Percentiles rank a stretch among this genome's conserved stretches.
Evolutionary conservation across 2,329 filamentous ascomycete species (phyloP).

Genomic region (Alternaria consortialis): DNA sequence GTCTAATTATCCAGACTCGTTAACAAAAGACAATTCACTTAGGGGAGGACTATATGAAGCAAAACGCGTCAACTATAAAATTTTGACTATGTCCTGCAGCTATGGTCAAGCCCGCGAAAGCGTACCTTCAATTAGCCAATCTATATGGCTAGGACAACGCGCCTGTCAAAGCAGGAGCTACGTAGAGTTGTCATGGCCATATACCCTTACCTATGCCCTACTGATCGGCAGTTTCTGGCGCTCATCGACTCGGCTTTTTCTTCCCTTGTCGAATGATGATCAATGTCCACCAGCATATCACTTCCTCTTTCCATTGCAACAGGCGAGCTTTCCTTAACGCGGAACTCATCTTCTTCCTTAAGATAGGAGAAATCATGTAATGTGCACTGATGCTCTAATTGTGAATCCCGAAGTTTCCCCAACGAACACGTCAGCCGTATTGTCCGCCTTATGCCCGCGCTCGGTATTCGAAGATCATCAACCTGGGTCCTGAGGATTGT

Average conservation of each 20-base stretch:
- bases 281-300: not conserved
- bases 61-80: not conserved
- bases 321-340: not conserved
- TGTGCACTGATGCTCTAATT: not conserved
- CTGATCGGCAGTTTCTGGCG: not conserved
- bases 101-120: not conserved
- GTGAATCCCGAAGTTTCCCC: slow-evolving; percentile 2
- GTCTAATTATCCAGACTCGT: not conserved
- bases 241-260: not conserved
- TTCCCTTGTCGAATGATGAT: not conserved
- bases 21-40: not conserved
- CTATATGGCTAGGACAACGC: not conserved
- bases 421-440: slow-evolving; percentile 1
- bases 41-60: not conserved
- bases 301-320: not conserved
- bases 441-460: not conserved
- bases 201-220: not conserved
- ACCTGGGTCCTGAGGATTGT: not conserved
- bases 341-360: not conserved
- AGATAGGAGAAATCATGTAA: not conserved
- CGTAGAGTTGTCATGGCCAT: not conserved
- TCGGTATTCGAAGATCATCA: not conserved
- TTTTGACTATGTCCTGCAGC: not conserved
- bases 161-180: not conserved
- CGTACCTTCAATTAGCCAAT: not conserved